phyloP scores from a whole-genome alignment of 1,139 yeast genomes.

The Taphrina sp. region DNA sequence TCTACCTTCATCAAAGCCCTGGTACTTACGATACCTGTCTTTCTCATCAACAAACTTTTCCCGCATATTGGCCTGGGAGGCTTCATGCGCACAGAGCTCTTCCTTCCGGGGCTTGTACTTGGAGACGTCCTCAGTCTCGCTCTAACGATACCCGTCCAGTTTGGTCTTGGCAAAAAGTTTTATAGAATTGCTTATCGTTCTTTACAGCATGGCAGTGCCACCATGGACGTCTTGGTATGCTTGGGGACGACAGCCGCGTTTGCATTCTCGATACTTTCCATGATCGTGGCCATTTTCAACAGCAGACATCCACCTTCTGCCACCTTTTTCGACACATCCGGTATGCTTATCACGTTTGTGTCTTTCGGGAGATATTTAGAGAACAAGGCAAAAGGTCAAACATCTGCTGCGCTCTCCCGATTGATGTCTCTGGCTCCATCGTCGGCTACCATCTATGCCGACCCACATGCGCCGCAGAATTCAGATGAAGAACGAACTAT shows the following conservation, averaged over 20 bases:
- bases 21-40: conserved; percentile 61
- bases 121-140: conserved; percentile 60
- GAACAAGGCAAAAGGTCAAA: conserved; percentile 88
- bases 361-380: conserved; percentile 88
- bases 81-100: conserved; percentile 40
- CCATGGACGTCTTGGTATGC: conserved; percentile 91
- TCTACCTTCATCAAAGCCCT: conserved; percentile 54
- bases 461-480: conserved; percentile 36
- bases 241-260: conserved; percentile 80
- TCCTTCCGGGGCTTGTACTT: conserved; percentile 45
- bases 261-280: conserved; percentile 65
- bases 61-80: conserved; percentile 38
- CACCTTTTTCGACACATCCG: conserved; percentile 80
- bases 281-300: conserved; percentile 49
- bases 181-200: conserved; percentile 64
- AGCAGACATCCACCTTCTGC: conserved; percentile 54
- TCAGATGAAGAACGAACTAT: conserved; percentile 46
- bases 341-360: conserved; percentile 79
- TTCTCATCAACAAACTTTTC: conserved; percentile 55
- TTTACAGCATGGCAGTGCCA: conserved; percentile 72
- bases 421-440: conserved; percentile 79
- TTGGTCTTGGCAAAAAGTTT: conserved; percentile 63
- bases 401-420: conserved; percentile 81
- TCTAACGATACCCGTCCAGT: conserved; percentile 66
- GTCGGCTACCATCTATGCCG: conserved; percentile 62